Evolutionary conservation across 306 rosid genomes (phyloP), one percentile per base, ranked within the genome.

Genomic region (Elaeagnus macrophylla): DNA sequence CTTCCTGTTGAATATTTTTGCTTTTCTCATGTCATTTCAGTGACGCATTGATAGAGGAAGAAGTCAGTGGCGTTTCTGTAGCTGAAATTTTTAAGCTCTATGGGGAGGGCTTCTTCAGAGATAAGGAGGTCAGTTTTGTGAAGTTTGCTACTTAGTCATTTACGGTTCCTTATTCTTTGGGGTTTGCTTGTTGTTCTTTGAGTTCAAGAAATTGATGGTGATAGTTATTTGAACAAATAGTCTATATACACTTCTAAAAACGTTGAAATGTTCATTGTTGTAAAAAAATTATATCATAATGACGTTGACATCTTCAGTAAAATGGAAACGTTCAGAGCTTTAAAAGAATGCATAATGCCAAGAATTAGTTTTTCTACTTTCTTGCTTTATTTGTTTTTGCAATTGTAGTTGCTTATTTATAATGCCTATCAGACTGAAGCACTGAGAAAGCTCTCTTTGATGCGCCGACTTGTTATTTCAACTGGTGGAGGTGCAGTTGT

Each of bases 401-500:
- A 8, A 10, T n/a, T 16, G 25, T 15, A 2, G 16, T 49, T 57
- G 54, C 57, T 56, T 67, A 16, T 50, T 50, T 39, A 53, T 56
- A 64, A 66, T 63, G 60, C 50, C 25, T 67, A 74, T 71, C 79
- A 91, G 99, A 84, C 81, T 12, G 89, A 84, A 80, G 85, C 43
- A 44, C 76, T 91, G 75, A 73, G 36, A 59, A 73, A 82, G 73
- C 68, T 84, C 51, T 87, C 96, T 64, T 62, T 60, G 69, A 77
- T 73, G 95, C 77, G 51, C 53, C 79, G 35, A 58, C 58, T 69
- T 43, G 93, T 91, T 64, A 73, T 84, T 76, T 87, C 99, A 61
- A 91, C 99, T 41, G 99, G 99, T 49, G 99, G 99, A 68, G 99
- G 96, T 59, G 95, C 77, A 16, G 99, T 91, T 60, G 56, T 69